Percentiles rank a stretch among this genome's conserved stretches.
phyloP scores from a whole-genome alignment of 768 basidiomycete genomes.

The Pleurotus pulmonarius region DNA sequence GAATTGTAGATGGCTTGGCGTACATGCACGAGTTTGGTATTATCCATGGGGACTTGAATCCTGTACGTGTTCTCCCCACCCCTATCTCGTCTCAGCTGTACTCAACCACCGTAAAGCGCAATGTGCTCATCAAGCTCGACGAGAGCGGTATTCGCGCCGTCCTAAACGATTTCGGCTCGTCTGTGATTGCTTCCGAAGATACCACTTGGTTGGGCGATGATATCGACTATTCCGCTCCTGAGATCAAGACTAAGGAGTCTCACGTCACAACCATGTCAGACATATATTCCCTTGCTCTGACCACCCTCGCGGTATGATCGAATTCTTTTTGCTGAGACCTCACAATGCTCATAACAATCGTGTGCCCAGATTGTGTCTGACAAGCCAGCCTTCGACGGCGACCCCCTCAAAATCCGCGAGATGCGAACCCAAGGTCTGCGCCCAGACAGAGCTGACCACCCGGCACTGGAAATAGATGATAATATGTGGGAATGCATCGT shows the following conservation, averaged over 20 bases:
- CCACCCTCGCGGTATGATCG: neutral
- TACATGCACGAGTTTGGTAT: neutral
- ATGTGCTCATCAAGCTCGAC: neutral
- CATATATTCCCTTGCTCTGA: neutral
- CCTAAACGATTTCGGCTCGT: neutral
- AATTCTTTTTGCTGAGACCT: neutral
- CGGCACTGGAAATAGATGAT: too few species aligned
- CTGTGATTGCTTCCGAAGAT: neutral
- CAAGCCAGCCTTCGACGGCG: neutral
- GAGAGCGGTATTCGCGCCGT: neutral
- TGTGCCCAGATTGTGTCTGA: neutral
- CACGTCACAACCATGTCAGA: neutral
- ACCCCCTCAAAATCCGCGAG: neutral
- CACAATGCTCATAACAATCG: neutral
- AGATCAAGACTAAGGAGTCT: neutral
- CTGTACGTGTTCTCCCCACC: neutral
- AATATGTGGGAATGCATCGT: too few species aligned
- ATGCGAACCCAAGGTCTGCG: too few species aligned
- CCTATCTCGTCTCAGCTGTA: neutral
- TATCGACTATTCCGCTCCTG: neutral
- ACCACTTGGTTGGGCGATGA: neutral
- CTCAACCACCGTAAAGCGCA: neutral
- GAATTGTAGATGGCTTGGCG: neutral
- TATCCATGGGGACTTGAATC: slow-evolving; percentile 4
- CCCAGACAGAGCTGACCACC: too few species aligned